phyloP scores from a whole-genome alignment of 2,329 filamentous ascomycete species.

The Dactylellina leptospora region DNA sequence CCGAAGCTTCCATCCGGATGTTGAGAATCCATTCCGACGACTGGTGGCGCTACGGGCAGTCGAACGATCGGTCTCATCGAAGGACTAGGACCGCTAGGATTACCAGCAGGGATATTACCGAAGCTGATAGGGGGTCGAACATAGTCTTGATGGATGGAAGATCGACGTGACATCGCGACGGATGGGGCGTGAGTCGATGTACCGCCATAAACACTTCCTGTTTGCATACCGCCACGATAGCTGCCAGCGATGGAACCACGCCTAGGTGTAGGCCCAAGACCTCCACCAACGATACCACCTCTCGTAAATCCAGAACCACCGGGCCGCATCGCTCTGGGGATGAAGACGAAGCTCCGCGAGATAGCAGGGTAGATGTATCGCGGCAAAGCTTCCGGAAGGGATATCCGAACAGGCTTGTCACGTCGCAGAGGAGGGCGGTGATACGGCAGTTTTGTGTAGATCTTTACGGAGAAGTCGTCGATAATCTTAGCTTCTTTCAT shows the following conservation, averaged over 20 bases:
- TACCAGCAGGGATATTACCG: constrained; percentile 51
- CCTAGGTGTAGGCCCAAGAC: constrained; percentile 69
- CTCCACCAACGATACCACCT: constrained; percentile 70
- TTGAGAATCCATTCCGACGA: constrained; percentile 49
- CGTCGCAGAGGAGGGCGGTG: constrained; percentile 91
- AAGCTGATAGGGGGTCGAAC: constrained; percentile 50
- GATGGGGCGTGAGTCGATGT: constrained; percentile 57
- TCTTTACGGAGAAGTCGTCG: constrained; percentile 79
- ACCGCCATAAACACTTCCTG: constrained; percentile 77
- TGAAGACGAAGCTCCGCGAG: constrained; percentile 97
- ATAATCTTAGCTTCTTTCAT: constrained; percentile 77
- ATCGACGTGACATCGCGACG: constrained; percentile 57
- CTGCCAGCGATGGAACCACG: constrained; percentile 48
- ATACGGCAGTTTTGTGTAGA: constrained; percentile 92
- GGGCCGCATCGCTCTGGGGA: constrained; percentile 88
- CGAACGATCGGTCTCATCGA: constrained; percentile 56
- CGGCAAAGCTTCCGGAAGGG: constrained; percentile 78
- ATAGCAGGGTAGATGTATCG: constrained; percentile 90
- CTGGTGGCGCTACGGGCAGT: constrained; percentile 58
- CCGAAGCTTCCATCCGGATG: constrained; percentile 18
- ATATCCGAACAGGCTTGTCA: constrained; percentile 95
- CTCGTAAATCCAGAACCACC: constrained; percentile 57
- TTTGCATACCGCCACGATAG: constrained; percentile 61
- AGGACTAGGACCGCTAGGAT: constrained; percentile 33
- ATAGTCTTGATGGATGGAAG: constrained; percentile 56